Base-by-base conservation (phyloP, 202 grass and related monocot genomes). In the Elaeis oleifera region DNA sequence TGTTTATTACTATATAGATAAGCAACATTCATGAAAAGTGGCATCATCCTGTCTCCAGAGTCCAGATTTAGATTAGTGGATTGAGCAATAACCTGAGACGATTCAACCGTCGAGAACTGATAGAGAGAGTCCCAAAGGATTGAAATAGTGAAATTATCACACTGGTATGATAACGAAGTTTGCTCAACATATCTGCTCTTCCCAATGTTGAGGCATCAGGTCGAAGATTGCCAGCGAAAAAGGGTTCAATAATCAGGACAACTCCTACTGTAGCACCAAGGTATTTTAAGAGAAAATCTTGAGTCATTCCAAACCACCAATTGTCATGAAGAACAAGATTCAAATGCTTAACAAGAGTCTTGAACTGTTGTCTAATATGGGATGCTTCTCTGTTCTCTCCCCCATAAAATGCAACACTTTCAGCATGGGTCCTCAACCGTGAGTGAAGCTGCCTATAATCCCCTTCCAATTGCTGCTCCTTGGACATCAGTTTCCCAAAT, bases 271-370 rank as follows among this genome's bases (percentile, higher is more conserved):
- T 99, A 29, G 94, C 94, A 72, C 94, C 94, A 4, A 99, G 86
- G 67, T 99, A 99, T 70, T 99, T 99, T 59, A 99, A 76, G 53
- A 99, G 84, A 71, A 99, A 99, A 79, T 99, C 94, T 79, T 99
- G 94, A 76, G 89, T 92, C 94, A 99, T 99, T 70, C 94, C 94
- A 13, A 99, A 99, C 94, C 94, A 99, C 94, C 94, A 99, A 67
- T 86, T 87, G 54, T 99, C 94, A 75, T 99, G 88, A 61, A 85
- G 82, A 48, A 94, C 82, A 82, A 81, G 59, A 68, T 84, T 92
- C 65, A 99, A 78, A 61, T 99, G 94, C 17, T 77, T 69, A 73
- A 92, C 55, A 77, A 99, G 88, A 74, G 80, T 76, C 63, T 76
- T 60, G 65, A 99, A 99, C 58, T 70, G 76, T 61, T 92, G 71